Conservation (phyloP, 208 protist species). For the Trichomonas gallinae region DNA sequence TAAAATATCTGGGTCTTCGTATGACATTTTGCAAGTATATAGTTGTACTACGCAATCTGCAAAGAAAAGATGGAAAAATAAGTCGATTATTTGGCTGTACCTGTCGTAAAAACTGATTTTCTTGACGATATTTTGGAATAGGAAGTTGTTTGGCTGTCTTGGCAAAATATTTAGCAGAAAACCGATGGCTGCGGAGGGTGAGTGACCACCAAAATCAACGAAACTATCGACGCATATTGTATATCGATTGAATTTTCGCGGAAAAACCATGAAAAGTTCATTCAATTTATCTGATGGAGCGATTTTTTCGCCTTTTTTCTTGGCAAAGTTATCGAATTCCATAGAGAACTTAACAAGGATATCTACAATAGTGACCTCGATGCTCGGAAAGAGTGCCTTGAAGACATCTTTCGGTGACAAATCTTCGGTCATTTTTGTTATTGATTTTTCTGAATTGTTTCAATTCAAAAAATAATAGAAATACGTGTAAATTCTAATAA, state of each 20-base stretch:
- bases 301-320: not conserved
- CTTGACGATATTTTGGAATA: not conserved
- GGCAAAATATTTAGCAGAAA: not conserved
- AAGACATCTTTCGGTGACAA: not conserved
- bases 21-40: not conserved
- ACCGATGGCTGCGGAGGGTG: not conserved
- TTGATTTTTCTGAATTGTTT: too few species aligned
- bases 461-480: too few species aligned
- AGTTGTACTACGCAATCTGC: slow-evolving; percentile 13
- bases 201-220: not conserved
- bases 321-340: not conserved
- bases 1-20: not conserved
- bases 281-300: not conserved
- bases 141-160: not conserved
- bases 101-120: not conserved
- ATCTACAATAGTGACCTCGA: not conserved
- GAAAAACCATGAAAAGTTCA: not conserved
- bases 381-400: not conserved
- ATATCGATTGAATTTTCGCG: not conserved
- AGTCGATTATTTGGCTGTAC: not conserved
- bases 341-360: not conserved
- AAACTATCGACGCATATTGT: not conserved
- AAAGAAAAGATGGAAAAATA: not conserved
- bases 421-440: not conserved
- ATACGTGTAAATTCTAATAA: too few species aligned